Conservation (phyloP, 2,329 filamentous ascomycete species). For the Paraconiothyrium brasiliense region DNA sequence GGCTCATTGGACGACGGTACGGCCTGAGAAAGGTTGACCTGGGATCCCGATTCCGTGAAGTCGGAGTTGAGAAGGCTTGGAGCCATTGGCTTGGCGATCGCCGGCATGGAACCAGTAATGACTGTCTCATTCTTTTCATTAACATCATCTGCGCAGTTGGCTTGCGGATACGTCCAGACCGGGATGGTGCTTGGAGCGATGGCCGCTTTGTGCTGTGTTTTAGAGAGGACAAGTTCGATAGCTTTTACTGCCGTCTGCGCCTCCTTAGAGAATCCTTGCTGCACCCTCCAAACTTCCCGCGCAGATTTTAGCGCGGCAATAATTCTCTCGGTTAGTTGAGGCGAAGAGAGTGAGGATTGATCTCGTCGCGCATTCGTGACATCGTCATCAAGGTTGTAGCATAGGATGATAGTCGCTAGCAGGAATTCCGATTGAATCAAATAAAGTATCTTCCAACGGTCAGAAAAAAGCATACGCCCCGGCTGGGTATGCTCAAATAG, state of each 20-base stretch:
- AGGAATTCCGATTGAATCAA: conserved; percentile 5
- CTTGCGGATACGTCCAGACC: not conserved
- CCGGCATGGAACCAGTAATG: not conserved
- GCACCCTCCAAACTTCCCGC: not conserved
- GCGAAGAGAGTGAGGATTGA: not conserved
- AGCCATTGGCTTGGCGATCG: not conserved
- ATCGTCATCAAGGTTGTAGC: conserved; percentile 7
- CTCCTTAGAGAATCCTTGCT: not conserved
- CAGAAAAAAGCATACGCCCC: conserved; percentile 1
- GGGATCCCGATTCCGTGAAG: not conserved
- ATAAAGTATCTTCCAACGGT: conserved; percentile 5
- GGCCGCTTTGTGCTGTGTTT: not conserved
- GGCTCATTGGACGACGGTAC: too few species aligned
- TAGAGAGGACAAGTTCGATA: not conserved
- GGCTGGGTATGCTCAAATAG: conserved; percentile 3
- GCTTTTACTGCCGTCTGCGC: conserved; percentile 1
- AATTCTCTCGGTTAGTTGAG: not conserved
- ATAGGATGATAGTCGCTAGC: conserved; percentile 4
- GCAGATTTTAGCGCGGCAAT: not conserved
- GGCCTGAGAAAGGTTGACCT: not conserved
- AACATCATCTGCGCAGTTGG: not conserved
- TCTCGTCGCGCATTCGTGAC: not conserved
- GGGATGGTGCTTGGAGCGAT: not conserved
- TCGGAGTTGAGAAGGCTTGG: not conserved
- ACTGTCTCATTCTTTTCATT: not conserved